Conservation (phyloP, 441 rosid genomes). For the Gossypium schwendimanii region DNA sequence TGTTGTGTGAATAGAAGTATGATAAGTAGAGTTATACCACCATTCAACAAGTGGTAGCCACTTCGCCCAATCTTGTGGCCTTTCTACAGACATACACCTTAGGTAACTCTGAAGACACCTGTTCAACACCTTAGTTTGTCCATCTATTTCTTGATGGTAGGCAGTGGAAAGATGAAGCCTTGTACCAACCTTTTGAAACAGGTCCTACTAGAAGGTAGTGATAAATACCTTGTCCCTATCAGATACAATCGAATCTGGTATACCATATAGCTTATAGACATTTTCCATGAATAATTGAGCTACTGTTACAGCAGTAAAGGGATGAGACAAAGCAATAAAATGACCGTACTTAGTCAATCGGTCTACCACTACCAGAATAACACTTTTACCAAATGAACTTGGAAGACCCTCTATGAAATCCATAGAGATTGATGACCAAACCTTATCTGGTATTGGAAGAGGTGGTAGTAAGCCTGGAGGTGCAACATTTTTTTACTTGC, state of each 20-base stretch:
- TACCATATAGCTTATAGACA: not conserved
- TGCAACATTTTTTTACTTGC: not conserved
- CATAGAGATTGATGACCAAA: not conserved
- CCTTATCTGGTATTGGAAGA: not conserved
- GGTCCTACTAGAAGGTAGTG: not conserved
- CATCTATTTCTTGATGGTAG: not conserved
- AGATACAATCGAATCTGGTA: not conserved
- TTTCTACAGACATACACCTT: not conserved
- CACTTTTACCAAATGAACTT: not conserved
- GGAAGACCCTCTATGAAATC: not conserved
- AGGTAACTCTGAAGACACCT: not conserved
- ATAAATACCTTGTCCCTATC: not conserved
- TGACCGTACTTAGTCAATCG: not conserved
- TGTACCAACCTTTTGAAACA: no score
- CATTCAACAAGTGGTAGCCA: no score
- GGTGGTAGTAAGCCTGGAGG: not conserved
- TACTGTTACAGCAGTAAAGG: not conserved
- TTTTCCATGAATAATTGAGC: no score
- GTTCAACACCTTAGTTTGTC: not conserved
- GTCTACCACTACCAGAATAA: not conserved
- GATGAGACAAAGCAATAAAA: not conserved
- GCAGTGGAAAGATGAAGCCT: not conserved
- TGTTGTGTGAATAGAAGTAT: not conserved
- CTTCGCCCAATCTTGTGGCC: no score
- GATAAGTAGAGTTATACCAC: not conserved